Evolutionary conservation across 495 filamentous ascomycete genomes (phyloP).

Genomic region (Tuber brumale): DNA sequence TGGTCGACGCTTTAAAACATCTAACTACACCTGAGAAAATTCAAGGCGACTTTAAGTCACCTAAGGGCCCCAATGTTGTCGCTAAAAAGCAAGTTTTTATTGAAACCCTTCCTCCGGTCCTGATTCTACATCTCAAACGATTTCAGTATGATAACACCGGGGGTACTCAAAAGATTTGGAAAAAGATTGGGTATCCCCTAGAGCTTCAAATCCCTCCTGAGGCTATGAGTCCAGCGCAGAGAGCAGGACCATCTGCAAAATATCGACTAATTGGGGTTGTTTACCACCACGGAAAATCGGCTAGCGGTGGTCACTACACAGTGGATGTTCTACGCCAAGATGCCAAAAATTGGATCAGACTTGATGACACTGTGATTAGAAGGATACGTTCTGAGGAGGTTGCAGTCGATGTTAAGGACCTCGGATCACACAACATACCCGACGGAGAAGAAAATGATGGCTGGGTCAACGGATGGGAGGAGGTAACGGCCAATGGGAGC

Average conservation of each 20-base stretch:
- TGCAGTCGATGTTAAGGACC: constrained; percentile 67
- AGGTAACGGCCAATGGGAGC: constrained; percentile 55
- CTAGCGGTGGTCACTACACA: constrained; percentile 91
- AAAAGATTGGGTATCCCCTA: constrained; percentile 89
- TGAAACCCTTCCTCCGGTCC: constrained; percentile 81
- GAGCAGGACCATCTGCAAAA: constrained; percentile 62
- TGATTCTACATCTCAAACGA: constrained; percentile 92
- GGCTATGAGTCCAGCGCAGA: constrained; percentile 70
- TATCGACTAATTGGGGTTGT: constrained; percentile 88
- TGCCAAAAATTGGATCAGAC: constrained; percentile 84
- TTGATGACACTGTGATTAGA: constrained; percentile 88
- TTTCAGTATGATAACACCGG: constrained; percentile 92
- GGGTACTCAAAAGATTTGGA: constrained; percentile 96
- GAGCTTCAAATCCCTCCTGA: constrained; percentile 91
- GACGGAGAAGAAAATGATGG: constrained; percentile 59
- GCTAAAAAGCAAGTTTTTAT: constrained; percentile 94
- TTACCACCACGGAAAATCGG: constrained; percentile 95
- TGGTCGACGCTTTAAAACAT: constrained; percentile 81
- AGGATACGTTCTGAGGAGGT: constrained; percentile 85
- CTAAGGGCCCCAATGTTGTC: constrained; percentile 64
- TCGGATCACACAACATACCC: constrained; percentile 47
- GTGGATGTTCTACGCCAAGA: constrained; percentile 93
- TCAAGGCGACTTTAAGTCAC: constrained; percentile 78
- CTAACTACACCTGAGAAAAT: constrained; percentile 77
- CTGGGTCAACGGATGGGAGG: constrained; percentile 73